These are phyloP conservation scores for Basipetospora chlamydospora DNA, from an alignment of 2,329 filamentous ascomycete species.

Conservation along the genomic window DNA sequence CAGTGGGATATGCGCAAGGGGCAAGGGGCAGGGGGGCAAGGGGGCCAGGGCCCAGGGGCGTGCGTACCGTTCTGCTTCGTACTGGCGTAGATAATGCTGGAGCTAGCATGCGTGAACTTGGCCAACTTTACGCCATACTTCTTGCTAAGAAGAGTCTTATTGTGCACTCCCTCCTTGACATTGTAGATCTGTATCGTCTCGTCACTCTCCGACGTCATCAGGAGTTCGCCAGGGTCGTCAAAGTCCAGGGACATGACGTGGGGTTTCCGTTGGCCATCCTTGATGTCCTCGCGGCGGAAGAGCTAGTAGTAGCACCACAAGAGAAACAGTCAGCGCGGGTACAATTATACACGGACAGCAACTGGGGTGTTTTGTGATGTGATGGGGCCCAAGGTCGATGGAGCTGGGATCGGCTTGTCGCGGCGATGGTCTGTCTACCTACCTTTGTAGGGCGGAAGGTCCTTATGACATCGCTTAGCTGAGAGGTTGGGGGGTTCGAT, in stretches of 20 bases:
- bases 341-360: too few species aligned
- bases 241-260: conserved; percentile 86
- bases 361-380: too few species aligned
- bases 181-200: conserved; percentile 95
- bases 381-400: too few species aligned
- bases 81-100: conserved; percentile 86
- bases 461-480: conserved; percentile 63
- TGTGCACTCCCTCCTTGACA: conserved; percentile 75
- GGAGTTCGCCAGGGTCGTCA: conserved; percentile 83
- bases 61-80: conserved; percentile 75
- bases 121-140: conserved; percentile 95
- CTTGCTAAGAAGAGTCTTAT: conserved; percentile 82
- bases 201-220: conserved; percentile 84
- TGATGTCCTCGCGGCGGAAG: conserved; percentile 43
- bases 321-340: too few species aligned
- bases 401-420: too few species aligned
- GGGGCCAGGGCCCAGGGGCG: not conserved
- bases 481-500: conserved; percentile 34
- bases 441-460: conserved; percentile 72
- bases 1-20: too few species aligned
- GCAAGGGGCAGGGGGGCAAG: not conserved
- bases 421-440: conserved; percentile 12
- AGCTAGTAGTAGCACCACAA: too few species aligned
- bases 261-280: conserved; percentile 36
- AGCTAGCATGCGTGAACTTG: conserved; percentile 82